phyloP scores from a whole-genome alignment of 495 filamentous ascomycete species.

The Wilcoxina mikolae region DNA sequence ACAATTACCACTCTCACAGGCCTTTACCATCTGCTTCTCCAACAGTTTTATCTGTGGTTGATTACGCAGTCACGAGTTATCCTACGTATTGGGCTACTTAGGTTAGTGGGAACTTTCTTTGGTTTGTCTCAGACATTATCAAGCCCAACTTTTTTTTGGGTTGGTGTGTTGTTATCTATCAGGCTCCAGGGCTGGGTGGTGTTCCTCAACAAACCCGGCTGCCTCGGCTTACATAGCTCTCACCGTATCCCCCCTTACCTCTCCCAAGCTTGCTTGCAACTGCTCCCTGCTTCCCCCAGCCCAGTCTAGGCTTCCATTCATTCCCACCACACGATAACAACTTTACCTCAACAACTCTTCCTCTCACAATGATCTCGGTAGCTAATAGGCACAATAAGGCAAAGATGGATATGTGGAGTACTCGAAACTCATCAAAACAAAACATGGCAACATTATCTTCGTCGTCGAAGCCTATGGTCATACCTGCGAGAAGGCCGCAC shows the following conservation, averaged over 20 bases:
- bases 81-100: too few relatives aligned
- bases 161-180: too few relatives aligned
- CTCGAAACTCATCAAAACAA: not conserved
- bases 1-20: too few relatives aligned
- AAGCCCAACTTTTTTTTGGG: too few relatives aligned
- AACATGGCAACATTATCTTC: not conserved
- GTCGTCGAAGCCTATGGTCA: conserved; percentile 22
- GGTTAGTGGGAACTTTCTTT: too few relatives aligned
- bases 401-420: not conserved
- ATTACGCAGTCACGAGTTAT: too few relatives aligned
- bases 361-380: not conserved
- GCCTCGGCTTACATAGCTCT: conserved; percentile 1
- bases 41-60: too few relatives aligned
- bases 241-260: not conserved
- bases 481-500: conserved; percentile 17
- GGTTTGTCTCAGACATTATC: too few relatives aligned
- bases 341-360: not conserved
- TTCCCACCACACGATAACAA: not conserved
- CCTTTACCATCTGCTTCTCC: too few relatives aligned
- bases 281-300: not conserved
- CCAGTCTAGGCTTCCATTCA: not conserved
- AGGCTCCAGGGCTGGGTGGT: too few relatives aligned
- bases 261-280: not conserved
- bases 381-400: not conserved
- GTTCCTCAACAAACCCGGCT: too few relatives aligned